Evolutionary conservation across 352 stramenopile genomes (phyloP), one percentile per base, ranked within the genome.

Genomic region (Bremia lactucae): DNA sequence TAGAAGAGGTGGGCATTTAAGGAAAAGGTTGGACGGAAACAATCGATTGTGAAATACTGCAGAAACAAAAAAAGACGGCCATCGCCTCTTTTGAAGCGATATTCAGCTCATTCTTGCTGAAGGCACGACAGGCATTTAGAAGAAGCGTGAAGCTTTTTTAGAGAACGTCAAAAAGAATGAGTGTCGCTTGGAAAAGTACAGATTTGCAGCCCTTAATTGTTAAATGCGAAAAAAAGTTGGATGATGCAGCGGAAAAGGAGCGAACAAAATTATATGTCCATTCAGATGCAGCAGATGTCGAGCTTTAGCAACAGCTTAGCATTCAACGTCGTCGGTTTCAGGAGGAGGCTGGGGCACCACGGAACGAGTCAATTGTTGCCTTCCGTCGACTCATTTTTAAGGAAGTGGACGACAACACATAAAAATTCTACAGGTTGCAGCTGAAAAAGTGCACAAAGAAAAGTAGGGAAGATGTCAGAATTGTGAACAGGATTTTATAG

Each of bases 11-110:
- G 77, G 77, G 24, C 54, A 20, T 52, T 65, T 2, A 70, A 86
- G 39, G 77, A 90, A 36, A 87, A 86, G 34, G 51, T 64, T 15
- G 65, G 70, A 10, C 70, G 77, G 29, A 74, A 87, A 22, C 70
- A 90, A 36, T 90, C 74, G 77, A 80, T 89, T 46, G 52, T 65
- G 11, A 84, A 86, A 90, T 54, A 90, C 74, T 1, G 77, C 86
- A 31, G 77, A 90, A 50, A 87, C 87, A 49, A 90, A 90, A n/a
- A 54, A 90, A 87, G 40, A 79, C 68, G 22, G 87, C 77, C 0
- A 66, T 90, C 14, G 72, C 79, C 34, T 74, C 77, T 4, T 45
- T 90, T 13, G 77, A 90, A 40, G 74, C 0, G 74, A 90, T 38
- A 85, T 90, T 36, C 77, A 90, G 36, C 65, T 74, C 13, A 90